phyloP scores from a whole-genome alignment of 2,329 filamentous ascomycete genomes.

The Metarhizium anisopliae region DNA sequence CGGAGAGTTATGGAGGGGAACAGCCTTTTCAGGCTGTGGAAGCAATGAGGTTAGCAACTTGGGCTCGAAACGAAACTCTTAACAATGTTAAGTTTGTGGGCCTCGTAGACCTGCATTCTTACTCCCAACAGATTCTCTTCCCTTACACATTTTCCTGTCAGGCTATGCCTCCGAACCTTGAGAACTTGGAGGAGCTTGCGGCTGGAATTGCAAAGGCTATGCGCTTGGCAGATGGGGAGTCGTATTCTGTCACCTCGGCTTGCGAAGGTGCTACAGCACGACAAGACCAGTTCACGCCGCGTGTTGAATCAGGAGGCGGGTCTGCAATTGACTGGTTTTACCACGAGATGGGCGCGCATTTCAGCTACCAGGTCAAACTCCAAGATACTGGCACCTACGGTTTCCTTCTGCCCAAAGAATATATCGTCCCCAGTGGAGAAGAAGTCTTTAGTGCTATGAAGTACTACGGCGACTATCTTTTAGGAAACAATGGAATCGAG shows the following conservation, averaged over 20 bases:
- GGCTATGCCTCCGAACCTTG: slow-evolving; percentile 69
- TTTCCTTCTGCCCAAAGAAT: slow-evolving; percentile 76
- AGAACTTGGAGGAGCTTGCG: slow-evolving; percentile 86
- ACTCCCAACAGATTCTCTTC: slow-evolving; percentile 90
- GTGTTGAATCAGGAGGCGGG: slow-evolving; percentile 69
- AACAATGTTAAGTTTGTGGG: slow-evolving; percentile 71
- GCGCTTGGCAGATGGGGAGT: slow-evolving; percentile 65
- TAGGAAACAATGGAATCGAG: slow-evolving; percentile 61
- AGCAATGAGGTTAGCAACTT: slow-evolving; percentile 63
- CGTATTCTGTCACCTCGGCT: slow-evolving; percentile 71
- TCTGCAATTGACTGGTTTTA: slow-evolving; percentile 95
- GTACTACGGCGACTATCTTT: slow-evolving; percentile 73
- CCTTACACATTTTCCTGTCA: slow-evolving; percentile 83
- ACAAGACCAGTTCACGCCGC: slow-evolving; percentile 18
- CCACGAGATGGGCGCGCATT: slow-evolving; percentile 71
- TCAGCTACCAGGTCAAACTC: slow-evolving; percentile 90
- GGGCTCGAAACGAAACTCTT: slow-evolving; percentile 72
- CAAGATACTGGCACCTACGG: slow-evolving; percentile 91
- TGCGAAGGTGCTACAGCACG: slow-evolving; percentile 65
- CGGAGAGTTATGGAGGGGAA: slow-evolving; percentile 80
- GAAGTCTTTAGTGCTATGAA: slow-evolving; percentile 78
- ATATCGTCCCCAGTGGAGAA: slow-evolving; percentile 83
- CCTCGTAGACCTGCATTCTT: slow-evolving; percentile 85
- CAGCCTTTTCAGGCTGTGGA: slow-evolving; percentile 78
- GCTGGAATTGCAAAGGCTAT: slow-evolving; percentile 85